These are phyloP conservation scores for Mortierella sp. DNA, from an alignment of 371 early-diverging fungal genomes.

Conservation along the genomic window DNA sequence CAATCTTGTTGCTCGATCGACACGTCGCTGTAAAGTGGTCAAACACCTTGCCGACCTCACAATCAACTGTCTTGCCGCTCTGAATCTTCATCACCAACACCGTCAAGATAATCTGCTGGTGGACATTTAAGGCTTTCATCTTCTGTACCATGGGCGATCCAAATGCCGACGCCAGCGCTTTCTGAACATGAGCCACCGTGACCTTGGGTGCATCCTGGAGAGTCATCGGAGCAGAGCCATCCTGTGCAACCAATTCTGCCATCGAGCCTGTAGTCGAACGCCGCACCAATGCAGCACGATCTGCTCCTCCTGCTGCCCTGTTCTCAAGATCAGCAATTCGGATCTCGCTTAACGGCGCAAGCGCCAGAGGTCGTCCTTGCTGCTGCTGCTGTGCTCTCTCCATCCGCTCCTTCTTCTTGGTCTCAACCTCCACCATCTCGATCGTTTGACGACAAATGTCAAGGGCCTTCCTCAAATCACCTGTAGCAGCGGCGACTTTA, in stretches of 20 bases:
- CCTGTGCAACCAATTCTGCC: neutral
- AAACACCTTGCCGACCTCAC: constrained; percentile 69
- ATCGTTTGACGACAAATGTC: constrained; percentile 92
- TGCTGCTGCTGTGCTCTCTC: neutral
- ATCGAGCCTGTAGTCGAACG: neutral
- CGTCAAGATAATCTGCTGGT: constrained; percentile 84
- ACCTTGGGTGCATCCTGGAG: constrained; percentile 72
- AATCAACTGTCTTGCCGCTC: constrained; percentile 58
- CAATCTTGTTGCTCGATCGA: constrained; percentile 61
- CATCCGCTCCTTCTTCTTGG: constrained; percentile 49
- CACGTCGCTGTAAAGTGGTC: constrained; percentile 71
- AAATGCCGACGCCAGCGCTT: constrained; percentile 74
- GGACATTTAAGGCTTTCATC: constrained; percentile 78
- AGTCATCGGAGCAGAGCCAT: constrained; percentile 12
- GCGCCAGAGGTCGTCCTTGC: neutral
- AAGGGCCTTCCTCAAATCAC: constrained; percentile 92
- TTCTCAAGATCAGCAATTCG: constrained; percentile 31
- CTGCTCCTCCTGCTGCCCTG: constrained; percentile 30
- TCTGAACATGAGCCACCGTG: constrained; percentile 83
- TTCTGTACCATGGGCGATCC: constrained; percentile 76
- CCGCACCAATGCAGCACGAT: constrained; percentile 17
- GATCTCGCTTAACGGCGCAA: constrained; percentile 36
- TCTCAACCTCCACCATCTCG: constrained; percentile 82
- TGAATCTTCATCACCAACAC: constrained; percentile 63
- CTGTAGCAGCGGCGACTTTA: constrained; percentile 91